Percentiles rank a stretch among this genome's conserved stretches.
Evolutionary conservation across 345 rosid genomes (phyloP).

Genomic region (Anacardium occidentale): DNA sequence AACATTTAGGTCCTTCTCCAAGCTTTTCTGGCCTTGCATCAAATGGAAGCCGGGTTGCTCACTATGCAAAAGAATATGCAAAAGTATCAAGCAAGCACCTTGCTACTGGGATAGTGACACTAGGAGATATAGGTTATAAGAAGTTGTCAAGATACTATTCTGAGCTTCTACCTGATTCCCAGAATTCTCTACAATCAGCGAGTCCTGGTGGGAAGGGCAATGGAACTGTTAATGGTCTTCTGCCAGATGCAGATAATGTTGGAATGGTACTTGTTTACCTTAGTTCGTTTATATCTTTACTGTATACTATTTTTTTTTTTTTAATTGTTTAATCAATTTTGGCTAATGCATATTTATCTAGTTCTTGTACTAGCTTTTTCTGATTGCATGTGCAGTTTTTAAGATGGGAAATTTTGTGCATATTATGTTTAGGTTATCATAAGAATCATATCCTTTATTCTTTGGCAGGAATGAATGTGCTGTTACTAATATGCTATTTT

Average conservation of each 20-base stretch:
- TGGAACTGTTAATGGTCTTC: slow-evolving; percentile 52
- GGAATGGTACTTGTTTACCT: slow-evolving; percentile 66
- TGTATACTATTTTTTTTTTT: neutral
- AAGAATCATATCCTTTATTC: neutral
- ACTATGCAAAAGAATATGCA: slow-evolving; percentile 85
- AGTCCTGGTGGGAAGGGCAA: slow-evolving; percentile 56
- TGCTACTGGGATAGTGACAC: slow-evolving; percentile 76
- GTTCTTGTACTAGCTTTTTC: neutral
- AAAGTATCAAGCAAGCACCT: slow-evolving; percentile 90
- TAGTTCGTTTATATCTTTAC: slow-evolving; percentile 2
- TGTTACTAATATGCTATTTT: neutral
- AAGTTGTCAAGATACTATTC: slow-evolving; percentile 66
- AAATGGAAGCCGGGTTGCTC: slow-evolving; percentile 60
- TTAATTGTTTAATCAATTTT: neutral
- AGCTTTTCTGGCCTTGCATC: slow-evolving; percentile 50
- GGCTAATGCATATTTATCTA: neutral
- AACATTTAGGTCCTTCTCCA: slow-evolving; percentile 53
- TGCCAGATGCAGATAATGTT: slow-evolving; percentile 59
- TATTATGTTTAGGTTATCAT: neutral
- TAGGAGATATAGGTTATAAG: slow-evolving; percentile 86
- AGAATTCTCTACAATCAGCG: slow-evolving; percentile 38
- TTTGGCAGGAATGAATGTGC: no score
- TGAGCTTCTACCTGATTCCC: slow-evolving; percentile 73
- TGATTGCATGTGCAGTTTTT: neutral
- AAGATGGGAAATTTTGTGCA: neutral